A percentile compares a stretch with the other conserved stretches of the same genome.
phyloP scores from a whole-genome alignment of 768 basidiomycete species.

The Porpolomopsis calyptriformis region DNA sequence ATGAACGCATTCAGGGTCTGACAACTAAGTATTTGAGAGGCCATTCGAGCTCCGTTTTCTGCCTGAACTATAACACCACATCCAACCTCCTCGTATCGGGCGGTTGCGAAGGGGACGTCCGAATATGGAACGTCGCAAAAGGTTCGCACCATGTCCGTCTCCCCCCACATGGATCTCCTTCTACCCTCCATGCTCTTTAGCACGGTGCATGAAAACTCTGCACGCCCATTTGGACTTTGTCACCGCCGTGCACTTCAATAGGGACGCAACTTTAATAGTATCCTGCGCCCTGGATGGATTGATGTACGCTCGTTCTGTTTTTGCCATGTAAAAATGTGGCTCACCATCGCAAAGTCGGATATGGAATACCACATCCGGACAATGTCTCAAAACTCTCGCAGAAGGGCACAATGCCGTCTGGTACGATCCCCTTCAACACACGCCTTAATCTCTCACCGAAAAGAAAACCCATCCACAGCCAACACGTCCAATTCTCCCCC shows the following conservation, averaged over 20 bases:
- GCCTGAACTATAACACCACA: slow-evolving; percentile 81
- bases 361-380: slow-evolving; percentile 87
- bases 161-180: slow-evolving; percentile 6
- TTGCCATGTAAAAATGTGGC: slow-evolving; percentile 6
- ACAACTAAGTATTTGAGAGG: slow-evolving; percentile 65
- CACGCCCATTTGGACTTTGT: slow-evolving; percentile 94
- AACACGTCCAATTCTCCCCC: slow-evolving; percentile 89
- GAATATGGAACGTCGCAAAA: slow-evolving; percentile 82
- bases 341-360: slow-evolving; percentile 56
- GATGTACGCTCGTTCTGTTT: slow-evolving; percentile 49
- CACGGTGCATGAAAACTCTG: slow-evolving; percentile 74
- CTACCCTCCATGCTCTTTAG: slow-evolving; percentile 26
- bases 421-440: slow-evolving; percentile 30
- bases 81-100: slow-evolving; percentile 88
- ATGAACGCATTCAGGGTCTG: slow-evolving; percentile 38
- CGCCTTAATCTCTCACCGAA: background rate
- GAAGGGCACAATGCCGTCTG: slow-evolving; percentile 82
- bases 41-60: slow-evolving; percentile 84
- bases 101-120: slow-evolving; percentile 84
- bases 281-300: slow-evolving; percentile 89
- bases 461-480: slow-evolving; percentile 31
- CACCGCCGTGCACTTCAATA: slow-evolving; percentile 88
- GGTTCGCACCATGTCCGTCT: slow-evolving; percentile 34
- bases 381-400: slow-evolving; percentile 92
- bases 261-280: slow-evolving; percentile 84